Percentiles rank a stretch among this genome's conserved stretches.
These are phyloP conservation scores for Basidiobolus meristosporus DNA, from an alignment of 371 early-diverging fungal species.

Conservation along the genomic window DNA sequence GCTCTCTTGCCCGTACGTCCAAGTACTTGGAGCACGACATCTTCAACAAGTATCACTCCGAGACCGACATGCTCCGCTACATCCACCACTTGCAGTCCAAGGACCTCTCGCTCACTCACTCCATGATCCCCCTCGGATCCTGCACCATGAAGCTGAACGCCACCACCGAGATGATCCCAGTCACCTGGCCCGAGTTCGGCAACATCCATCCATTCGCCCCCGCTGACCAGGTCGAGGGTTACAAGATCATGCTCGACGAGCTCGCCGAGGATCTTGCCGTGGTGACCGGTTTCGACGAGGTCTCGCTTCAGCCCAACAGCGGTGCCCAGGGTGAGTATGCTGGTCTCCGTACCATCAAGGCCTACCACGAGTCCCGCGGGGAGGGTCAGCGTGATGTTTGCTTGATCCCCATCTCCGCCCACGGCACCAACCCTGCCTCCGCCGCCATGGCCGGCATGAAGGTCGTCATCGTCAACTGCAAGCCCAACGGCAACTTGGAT, in stretches of 20 bases:
- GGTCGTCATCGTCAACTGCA: slow-evolving; percentile 83
- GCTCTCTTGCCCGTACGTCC: slow-evolving; percentile 46
- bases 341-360: slow-evolving; percentile 81
- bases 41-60: slow-evolving; percentile 91
- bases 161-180: slow-evolving; percentile 92
- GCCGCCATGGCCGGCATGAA: slow-evolving; percentile 93
- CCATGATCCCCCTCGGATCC: slow-evolving; percentile 95
- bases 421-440: slow-evolving; percentile 97
- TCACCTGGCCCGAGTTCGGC: slow-evolving; percentile 91
- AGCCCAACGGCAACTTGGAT: slow-evolving; percentile 77
- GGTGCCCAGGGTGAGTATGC: slow-evolving; percentile 98
- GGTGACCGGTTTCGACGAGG: slow-evolving; percentile 85
- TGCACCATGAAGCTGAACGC: slow-evolving; percentile 98
- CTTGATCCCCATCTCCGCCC: slow-evolving; percentile 92
- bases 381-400: slow-evolving; percentile 75
- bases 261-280: slow-evolving; percentile 68
- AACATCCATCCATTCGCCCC: slow-evolving; percentile 94
- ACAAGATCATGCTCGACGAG: slow-evolving; percentile 64
- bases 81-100: slow-evolving; percentile 80
- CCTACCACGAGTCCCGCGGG: slow-evolving; percentile 70
- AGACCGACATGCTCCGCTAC: slow-evolving; percentile 95
- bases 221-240: slow-evolving; percentile 75
- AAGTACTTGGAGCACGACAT: slow-evolving; percentile 67
- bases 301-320: slow-evolving; percentile 89
- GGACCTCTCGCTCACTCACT: slow-evolving; percentile 87